Evolutionary conservation across 495 filamentous ascomycete species (phyloP).

Genomic region (Penicillium malachiteum): DNA sequence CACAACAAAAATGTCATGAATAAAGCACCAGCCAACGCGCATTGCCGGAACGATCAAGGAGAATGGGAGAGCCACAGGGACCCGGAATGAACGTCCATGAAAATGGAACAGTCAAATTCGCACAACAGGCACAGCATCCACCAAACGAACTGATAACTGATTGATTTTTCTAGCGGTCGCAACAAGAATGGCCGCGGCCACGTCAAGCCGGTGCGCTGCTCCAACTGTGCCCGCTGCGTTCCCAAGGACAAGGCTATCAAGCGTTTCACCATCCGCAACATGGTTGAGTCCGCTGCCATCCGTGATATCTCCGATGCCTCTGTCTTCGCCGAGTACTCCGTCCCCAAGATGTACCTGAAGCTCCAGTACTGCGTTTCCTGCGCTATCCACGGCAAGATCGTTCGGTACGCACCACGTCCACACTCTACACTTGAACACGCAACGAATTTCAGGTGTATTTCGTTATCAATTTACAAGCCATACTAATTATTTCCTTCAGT

Average conservation of each 20-base stretch:
- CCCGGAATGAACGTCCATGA: conserved; percentile 13
- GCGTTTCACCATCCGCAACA: conserved; percentile 99
- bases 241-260: conserved; percentile 99
- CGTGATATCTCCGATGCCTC: conserved; percentile 99
- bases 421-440: background rate
- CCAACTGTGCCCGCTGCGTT: conserved; percentile 99
- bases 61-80: conserved; percentile 17
- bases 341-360: conserved; percentile 99
- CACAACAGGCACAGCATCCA: background rate
- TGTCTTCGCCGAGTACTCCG: conserved; percentile 97
- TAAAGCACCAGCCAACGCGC: conserved; percentile 11
- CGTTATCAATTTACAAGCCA: background rate
- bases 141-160: conserved; percentile 20
- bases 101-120: background rate
- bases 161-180: conserved; percentile 66
- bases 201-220: conserved; percentile 99
- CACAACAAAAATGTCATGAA: background rate
- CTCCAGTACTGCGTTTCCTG: conserved; percentile 99
- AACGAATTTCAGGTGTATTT: too few relatives aligned
- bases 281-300: conserved; percentile 99
- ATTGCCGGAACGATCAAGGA: conserved; percentile 20
- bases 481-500: conserved; percentile 50
- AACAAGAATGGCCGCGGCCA: conserved; percentile 99
- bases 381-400: conserved; percentile 99
- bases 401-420: conserved; percentile 70